These are phyloP conservation scores for Cercospora zeae-maydis DNA, from an alignment of 2,329 filamentous ascomycete species.

Conservation along the genomic window DNA sequence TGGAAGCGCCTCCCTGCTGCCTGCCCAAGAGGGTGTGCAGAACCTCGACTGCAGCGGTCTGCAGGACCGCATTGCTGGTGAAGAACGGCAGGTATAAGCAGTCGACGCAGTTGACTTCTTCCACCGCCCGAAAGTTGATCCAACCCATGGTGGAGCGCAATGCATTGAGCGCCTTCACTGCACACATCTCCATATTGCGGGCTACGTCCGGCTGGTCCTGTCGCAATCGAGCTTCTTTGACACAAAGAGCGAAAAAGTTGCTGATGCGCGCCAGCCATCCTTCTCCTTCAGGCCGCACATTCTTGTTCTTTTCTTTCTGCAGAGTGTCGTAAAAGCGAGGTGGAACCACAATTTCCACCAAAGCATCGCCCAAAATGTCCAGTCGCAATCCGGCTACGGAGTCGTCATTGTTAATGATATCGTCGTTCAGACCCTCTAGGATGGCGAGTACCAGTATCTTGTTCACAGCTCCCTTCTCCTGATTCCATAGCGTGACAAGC, in stretches of 20 bases:
- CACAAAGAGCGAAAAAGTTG: conserved; percentile 68
- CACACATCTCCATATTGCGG: conserved; percentile 50
- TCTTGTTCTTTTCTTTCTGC: conserved; percentile 63
- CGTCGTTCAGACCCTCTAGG: conserved; percentile 87
- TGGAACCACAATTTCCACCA: conserved; percentile 92
- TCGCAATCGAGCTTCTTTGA: conserved; percentile 44
- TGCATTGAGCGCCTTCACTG: conserved; percentile 71
- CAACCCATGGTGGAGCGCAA: conserved; percentile 78
- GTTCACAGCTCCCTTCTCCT: conserved; percentile 51
- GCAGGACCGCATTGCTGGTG: conserved; percentile 65
- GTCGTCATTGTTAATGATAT: conserved; percentile 87
- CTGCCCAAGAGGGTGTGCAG: conserved; percentile 39
- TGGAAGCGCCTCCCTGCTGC: conserved; percentile 57
- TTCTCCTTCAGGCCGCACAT: conserved; percentile 72
- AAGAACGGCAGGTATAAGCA: conserved; percentile 69
- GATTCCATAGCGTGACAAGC: conserved; percentile 74
- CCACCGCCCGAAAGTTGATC: conserved; percentile 80
- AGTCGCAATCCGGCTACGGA: conserved; percentile 78
- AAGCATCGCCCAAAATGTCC: conserved; percentile 77
- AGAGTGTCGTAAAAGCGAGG: conserved; percentile 65
- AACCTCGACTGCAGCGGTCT: conserved; percentile 58
- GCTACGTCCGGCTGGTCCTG: conserved; percentile 56
- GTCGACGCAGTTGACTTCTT: conserved; percentile 65
- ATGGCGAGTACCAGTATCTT: conserved; percentile 86
- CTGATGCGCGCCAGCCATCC: conserved; percentile 83